phyloP scores from a whole-genome alignment of 179 eudicot species.

The Beta corolliflora region DNA sequence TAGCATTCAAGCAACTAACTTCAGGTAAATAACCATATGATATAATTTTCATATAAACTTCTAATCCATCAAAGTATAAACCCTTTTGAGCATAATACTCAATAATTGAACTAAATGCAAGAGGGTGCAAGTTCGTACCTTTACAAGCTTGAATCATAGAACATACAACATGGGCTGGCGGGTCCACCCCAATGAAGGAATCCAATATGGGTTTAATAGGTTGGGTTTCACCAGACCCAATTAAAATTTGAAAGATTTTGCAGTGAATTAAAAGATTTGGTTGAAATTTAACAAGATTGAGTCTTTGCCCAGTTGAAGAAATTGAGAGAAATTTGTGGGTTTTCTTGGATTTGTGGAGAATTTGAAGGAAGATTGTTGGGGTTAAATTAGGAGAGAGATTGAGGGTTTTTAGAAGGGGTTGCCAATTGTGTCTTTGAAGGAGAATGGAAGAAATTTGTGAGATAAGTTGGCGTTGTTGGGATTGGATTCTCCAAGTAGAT shows the following conservation, averaged over 20 bases:
- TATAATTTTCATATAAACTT: slow-evolving; percentile 41
- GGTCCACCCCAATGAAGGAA: slow-evolving; percentile 46
- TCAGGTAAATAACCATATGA: slow-evolving; percentile 43
- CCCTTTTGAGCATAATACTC: slow-evolving; percentile 59
- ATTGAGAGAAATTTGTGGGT: slow-evolving; percentile 59
- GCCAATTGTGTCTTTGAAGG: slow-evolving; percentile 65
- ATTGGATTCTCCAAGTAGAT: slow-evolving; percentile 54
- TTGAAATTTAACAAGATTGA: slow-evolving; percentile 53
- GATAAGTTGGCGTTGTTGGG: slow-evolving; percentile 46
- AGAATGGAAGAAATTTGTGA: slow-evolving; percentile 67
- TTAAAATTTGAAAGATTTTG: slow-evolving; percentile 38
- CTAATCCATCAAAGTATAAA: slow-evolving; percentile 47
- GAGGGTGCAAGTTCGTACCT: slow-evolving; percentile 45
- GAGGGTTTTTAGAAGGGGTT: slow-evolving; percentile 51
- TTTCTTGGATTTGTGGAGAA: slow-evolving; percentile 51
- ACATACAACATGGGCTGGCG: slow-evolving; percentile 47
- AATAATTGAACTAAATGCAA: slow-evolving; percentile 51
- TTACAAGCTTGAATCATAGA: slow-evolving; percentile 43
- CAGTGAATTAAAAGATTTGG: slow-evolving; percentile 57
- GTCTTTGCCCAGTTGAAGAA: slow-evolving; percentile 75
- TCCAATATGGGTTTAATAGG: slow-evolving; percentile 57
- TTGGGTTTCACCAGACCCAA: slow-evolving; percentile 40
- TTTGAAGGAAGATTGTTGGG: slow-evolving; percentile 53
- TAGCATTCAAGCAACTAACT: slow-evolving; percentile 49
- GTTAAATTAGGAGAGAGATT: slow-evolving; percentile 50